Conservation (phyloP, 1,284 basidiomycete genomes). For the Ceratobasidium sp. region DNA sequence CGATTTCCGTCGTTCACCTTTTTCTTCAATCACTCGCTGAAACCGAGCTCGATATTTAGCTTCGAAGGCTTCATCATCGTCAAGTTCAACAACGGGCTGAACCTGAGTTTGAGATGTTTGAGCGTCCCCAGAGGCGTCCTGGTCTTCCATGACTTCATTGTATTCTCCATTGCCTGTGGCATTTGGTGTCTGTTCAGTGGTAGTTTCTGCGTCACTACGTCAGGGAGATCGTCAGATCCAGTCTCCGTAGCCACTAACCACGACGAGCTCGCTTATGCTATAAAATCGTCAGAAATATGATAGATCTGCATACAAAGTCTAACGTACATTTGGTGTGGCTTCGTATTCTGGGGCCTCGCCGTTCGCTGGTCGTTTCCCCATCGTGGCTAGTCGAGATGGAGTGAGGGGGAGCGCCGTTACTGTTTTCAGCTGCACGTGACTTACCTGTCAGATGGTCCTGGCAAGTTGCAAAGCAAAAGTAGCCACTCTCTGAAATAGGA, state of each 20-base stretch:
- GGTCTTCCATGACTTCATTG: constrained; percentile 10
- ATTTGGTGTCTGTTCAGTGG: constrained; percentile 5
- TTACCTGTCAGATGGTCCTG: too few species aligned
- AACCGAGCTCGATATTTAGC: constrained; percentile 41
- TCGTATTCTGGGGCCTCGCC: constrained; percentile 33
- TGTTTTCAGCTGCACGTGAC: too few species aligned
- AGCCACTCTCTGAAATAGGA: too few species aligned
- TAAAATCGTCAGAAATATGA: constrained; percentile 19
- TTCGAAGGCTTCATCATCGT: constrained; percentile 43
- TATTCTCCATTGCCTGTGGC: not conserved
- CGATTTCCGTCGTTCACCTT: constrained; percentile 25
- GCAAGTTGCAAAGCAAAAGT: too few species aligned
- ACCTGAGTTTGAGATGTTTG: constrained; percentile 26
- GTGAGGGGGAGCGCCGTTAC: too few species aligned
- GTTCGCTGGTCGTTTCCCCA: constrained; percentile 43
- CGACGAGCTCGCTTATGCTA: constrained; percentile 42
- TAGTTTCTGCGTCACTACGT: not conserved
- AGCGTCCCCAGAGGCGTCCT: not conserved
- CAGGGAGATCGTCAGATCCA: not conserved
- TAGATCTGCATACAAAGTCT: not conserved
- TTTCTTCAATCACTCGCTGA: constrained; percentile 42
- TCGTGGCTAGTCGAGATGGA: not conserved
- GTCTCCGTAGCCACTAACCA: constrained; percentile 30
- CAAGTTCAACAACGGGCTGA: constrained; percentile 13
- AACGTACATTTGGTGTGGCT: constrained; percentile 31